A percentile compares a stretch with the other conserved stretches of the same genome.
Evolutionary conservation across 176 grass and related monocot genomes (phyloP).

Genomic region (Sorghum bicolor): DNA sequence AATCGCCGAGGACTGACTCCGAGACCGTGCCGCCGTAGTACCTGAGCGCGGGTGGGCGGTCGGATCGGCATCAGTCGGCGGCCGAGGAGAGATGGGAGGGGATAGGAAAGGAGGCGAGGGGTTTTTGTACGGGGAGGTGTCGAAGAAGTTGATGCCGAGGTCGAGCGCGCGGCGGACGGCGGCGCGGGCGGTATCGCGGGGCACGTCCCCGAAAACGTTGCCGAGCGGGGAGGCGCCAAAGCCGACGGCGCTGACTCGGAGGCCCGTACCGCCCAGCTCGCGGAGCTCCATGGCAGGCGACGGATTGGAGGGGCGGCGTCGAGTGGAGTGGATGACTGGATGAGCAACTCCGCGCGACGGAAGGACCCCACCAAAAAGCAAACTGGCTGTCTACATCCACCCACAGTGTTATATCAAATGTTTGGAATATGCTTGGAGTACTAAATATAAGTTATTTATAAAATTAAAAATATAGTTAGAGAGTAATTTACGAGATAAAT

Average conservation of each 20-base stretch:
- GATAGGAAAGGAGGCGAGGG: not conserved
- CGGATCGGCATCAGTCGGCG: not conserved
- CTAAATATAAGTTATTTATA: too few relatives aligned
- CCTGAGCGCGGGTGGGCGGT: slow-evolving; percentile 24
- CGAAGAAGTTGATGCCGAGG: slow-evolving; percentile 91
- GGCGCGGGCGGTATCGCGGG: slow-evolving; percentile 49
- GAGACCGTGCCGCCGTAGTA: slow-evolving; percentile 79
- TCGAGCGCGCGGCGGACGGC: slow-evolving; percentile 75
- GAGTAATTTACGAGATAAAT: too few relatives aligned
- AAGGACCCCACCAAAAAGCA: too few relatives aligned
- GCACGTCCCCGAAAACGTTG: slow-evolving; percentile 66
- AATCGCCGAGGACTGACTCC: slow-evolving; percentile 79
- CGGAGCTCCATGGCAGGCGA: slow-evolving; percentile 62
- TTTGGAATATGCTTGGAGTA: too few relatives aligned
- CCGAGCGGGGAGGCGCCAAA: slow-evolving; percentile 91
- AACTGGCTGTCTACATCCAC: too few relatives aligned
- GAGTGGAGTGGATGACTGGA: too few relatives aligned
- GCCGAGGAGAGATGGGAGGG: not conserved
- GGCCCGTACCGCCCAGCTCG: slow-evolving; percentile 60
- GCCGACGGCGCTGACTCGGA: slow-evolving; percentile 70
- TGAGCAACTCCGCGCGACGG: too few relatives aligned
- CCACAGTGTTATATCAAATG: too few relatives aligned
- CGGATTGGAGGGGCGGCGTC: not conserved
- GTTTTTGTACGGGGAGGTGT: slow-evolving; percentile 68
- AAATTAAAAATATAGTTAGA: too few relatives aligned